These are phyloP conservation scores for Sugiyamaella pinicola DNA, from an alignment of 1,139 yeast species.

Conservation along the genomic window DNA sequence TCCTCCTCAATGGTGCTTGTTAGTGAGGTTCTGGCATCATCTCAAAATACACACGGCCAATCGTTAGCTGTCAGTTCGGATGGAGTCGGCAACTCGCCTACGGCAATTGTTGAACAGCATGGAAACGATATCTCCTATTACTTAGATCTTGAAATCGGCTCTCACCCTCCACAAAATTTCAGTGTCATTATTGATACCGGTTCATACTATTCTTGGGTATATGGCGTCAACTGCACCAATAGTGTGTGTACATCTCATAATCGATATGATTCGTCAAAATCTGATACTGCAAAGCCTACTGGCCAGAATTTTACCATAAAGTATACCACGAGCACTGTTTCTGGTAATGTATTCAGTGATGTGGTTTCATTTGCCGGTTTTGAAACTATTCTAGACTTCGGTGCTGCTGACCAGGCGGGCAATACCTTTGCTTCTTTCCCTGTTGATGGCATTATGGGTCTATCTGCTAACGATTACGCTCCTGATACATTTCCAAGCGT, in stretches of 20 bases:
- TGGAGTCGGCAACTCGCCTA: conserved; percentile 19
- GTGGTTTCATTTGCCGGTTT: conserved; percentile 49
- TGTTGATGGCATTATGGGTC: conserved; percentile 64
- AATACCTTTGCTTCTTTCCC: conserved; percentile 54
- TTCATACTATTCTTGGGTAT: conserved; percentile 65
- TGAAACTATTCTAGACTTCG: conserved; percentile 52
- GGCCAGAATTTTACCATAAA: conserved; percentile 48
- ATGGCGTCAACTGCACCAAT: conserved; percentile 54
- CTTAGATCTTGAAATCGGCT: conserved; percentile 36
- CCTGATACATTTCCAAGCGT: conserved; percentile 44
- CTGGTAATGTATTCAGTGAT: conserved; percentile 51
- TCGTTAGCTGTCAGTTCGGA: conserved; percentile 4
- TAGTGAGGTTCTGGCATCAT: conserved; percentile 24
- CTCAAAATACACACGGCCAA: not conserved
- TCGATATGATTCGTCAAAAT: conserved; percentile 39
- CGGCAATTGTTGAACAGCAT: conserved; percentile 32
- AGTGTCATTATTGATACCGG: conserved; percentile 66
- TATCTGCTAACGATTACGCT: conserved; percentile 47
- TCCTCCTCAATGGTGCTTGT: conserved; percentile 27
- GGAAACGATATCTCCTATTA: conserved; percentile 41
- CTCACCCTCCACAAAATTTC: conserved; percentile 41
- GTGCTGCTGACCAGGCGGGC: conserved; percentile 58
- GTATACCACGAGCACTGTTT: conserved; percentile 59
- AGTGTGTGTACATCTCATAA: conserved; percentile 48
- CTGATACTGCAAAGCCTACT: conserved; percentile 29